Evolutionary conservation across 1,139 yeast species (phyloP).

Genomic region (Meyerozyma sp.): DNA sequence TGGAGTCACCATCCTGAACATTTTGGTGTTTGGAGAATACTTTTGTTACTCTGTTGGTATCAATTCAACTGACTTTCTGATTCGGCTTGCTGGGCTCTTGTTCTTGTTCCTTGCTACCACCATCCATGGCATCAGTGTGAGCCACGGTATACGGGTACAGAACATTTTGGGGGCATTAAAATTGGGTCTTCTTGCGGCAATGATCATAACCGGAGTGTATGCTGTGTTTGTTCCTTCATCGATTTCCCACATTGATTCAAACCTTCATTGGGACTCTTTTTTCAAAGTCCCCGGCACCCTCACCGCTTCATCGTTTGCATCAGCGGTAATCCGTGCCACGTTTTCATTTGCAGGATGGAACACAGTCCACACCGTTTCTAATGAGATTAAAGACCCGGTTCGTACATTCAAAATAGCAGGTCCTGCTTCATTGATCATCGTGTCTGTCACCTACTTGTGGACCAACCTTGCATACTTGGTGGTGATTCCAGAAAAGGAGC

Average conservation of each 20-base stretch:
- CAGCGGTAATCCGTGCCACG: conserved; percentile 54
- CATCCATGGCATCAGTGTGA: conserved; percentile 51
- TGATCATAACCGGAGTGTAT: conserved; percentile 48
- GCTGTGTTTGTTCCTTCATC: conserved; percentile 39
- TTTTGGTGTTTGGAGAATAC: conserved; percentile 70
- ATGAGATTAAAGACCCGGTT: conserved; percentile 55
- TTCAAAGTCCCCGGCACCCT: conserved; percentile 22
- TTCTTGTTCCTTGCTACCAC: conserved; percentile 38
- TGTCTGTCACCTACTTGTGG: conserved; percentile 46
- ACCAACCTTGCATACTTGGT: conserved; percentile 54
- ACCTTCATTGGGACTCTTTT: conserved; percentile 30
- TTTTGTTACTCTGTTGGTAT: conserved; percentile 45
- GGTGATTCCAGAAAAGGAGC: conserved; percentile 49
- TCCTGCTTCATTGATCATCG: conserved; percentile 45
- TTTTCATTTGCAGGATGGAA: conserved; percentile 66
- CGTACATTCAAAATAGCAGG: conserved; percentile 58
- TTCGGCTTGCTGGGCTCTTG: conserved; percentile 39
- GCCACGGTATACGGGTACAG: conserved; percentile 50
- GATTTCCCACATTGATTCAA: conserved; percentile 36
- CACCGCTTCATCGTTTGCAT: conserved; percentile 42
- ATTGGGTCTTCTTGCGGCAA: conserved; percentile 39
- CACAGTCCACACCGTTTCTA: conserved; percentile 55
- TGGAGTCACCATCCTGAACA: conserved; percentile 62
- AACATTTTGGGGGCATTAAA: conserved; percentile 55
- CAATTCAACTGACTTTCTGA: conserved; percentile 29